Evolutionary conservation across 208 protist genomes (phyloP).

Genomic region (Crithidia expoeki): DNA sequence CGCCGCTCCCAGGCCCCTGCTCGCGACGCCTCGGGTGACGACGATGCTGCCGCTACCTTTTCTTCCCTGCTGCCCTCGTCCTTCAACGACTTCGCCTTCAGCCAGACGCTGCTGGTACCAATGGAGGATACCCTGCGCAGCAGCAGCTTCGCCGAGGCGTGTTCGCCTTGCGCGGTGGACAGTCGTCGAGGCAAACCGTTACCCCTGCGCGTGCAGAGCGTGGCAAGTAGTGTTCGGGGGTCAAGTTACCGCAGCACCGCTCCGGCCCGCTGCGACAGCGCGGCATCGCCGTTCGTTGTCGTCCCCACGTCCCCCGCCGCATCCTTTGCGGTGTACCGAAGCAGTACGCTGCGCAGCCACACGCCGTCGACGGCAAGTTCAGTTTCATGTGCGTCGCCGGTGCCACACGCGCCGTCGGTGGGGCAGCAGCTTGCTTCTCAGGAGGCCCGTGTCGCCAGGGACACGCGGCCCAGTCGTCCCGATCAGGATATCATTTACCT

Average conservation of each 20-base stretch:
- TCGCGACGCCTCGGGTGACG: slow-evolving; percentile 5
- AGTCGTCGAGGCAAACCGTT: background rate
- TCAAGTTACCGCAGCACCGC: slow-evolving; percentile 26
- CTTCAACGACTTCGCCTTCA: slow-evolving; percentile 33
- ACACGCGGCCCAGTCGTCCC: slow-evolving; percentile 16
- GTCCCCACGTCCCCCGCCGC: slow-evolving; percentile 14
- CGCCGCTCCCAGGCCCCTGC: slow-evolving; percentile 31
- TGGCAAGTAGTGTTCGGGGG: background rate
- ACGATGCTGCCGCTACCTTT: background rate
- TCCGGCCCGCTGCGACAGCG: slow-evolving; percentile 16
- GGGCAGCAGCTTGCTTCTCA: slow-evolving; percentile 26
- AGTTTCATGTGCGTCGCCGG: slow-evolving; percentile 19
- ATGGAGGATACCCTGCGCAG: slow-evolving; percentile 19
- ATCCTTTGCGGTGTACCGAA: slow-evolving; percentile 11
- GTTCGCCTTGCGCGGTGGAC: slow-evolving; percentile 5
- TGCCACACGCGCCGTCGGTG: slow-evolving; percentile 19
- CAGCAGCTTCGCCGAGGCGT: background rate
- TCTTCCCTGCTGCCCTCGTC: slow-evolving; percentile 12
- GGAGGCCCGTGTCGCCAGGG: slow-evolving; percentile 25
- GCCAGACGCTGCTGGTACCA: slow-evolving; percentile 47
- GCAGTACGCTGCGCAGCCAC: background rate
- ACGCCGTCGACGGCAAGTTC: slow-evolving; percentile 11
- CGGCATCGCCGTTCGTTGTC: slow-evolving; percentile 12
- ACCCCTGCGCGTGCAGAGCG: background rate
- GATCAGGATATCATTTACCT: slow-evolving; percentile 37